Conservation (phyloP, 2,329 filamentous ascomycete species). For the Phialophora expanda region DNA sequence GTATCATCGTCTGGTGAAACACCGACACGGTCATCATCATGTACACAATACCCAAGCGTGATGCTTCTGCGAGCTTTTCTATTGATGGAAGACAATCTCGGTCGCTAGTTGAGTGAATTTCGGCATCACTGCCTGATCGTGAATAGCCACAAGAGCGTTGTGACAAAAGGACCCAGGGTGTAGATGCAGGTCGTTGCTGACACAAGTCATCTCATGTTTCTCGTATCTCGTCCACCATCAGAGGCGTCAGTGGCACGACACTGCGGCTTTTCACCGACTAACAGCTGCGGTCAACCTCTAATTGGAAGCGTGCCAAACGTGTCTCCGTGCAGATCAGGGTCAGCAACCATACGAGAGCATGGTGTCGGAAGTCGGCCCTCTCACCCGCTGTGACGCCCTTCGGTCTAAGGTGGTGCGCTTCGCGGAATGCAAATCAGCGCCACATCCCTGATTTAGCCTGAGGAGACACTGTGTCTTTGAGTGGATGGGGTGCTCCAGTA, state of each 20-base stretch:
- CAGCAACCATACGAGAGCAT: not conserved
- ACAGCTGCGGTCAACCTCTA: not conserved
- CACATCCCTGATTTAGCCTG: not conserved
- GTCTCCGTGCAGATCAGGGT: not conserved
- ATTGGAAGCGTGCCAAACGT: not conserved
- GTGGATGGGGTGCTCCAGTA: not conserved
- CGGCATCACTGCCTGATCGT: not conserved
- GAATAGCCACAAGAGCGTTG: not conserved
- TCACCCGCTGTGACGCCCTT: not conserved
- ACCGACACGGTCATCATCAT: not conserved
- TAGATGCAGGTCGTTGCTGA: not conserved
- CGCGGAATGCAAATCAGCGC: not conserved
- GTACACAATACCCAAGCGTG: not conserved
- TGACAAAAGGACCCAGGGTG: not conserved
- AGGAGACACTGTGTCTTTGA: not conserved
- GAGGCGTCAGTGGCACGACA: not conserved
- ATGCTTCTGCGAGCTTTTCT: not conserved
- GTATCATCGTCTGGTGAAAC: not conserved
- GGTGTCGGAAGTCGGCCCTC: not conserved
- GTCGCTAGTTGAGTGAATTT: not conserved
- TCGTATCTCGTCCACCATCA: not conserved
- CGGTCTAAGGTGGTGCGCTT: not conserved
- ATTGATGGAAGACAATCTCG: not conserved
- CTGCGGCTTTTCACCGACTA: not conserved
- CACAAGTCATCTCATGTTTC: not conserved